Evolutionary conservation across 352 stramenopile genomes (phyloP).

Genomic region (Pythium phragmiticola): DNA sequence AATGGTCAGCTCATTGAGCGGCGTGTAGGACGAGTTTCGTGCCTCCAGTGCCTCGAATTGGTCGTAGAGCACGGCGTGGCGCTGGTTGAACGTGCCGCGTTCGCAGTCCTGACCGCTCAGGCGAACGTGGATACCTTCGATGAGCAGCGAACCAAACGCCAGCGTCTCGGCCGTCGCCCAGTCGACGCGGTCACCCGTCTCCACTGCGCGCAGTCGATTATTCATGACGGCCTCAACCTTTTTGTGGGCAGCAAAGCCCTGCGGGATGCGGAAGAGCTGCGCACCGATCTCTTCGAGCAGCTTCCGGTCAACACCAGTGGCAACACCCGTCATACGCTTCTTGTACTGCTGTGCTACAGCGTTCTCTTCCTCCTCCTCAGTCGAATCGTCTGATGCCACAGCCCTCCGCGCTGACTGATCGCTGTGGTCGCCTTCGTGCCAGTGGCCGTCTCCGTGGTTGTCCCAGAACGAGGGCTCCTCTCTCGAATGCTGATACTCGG

Average conservation of each 20-base stretch:
- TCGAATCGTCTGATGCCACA: background rate
- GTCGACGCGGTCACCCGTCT: slow-evolving; percentile 69
- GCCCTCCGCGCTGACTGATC: background rate
- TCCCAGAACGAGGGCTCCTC: slow-evolving; percentile 75
- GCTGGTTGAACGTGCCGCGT: slow-evolving; percentile 89
- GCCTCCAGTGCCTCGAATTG: slow-evolving; percentile 77
- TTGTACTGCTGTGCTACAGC: background rate
- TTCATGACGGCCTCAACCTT: slow-evolving; percentile 89
- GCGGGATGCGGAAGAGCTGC: slow-evolving; percentile 77
- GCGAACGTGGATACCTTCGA: slow-evolving; percentile 83
- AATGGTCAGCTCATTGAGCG: slow-evolving; percentile 87
- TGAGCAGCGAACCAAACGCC: slow-evolving; percentile 78
- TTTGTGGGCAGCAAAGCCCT: slow-evolving; percentile 81
- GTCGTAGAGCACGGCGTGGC: slow-evolving; percentile 87
- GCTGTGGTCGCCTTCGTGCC: slow-evolving; percentile 36
- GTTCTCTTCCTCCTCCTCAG: background rate
- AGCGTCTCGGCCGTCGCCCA: slow-evolving; percentile 89
- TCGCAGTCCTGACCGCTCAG: slow-evolving; percentile 89
- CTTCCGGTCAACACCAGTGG: slow-evolving; percentile 70
- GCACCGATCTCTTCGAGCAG: slow-evolving; percentile 74
- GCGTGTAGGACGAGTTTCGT: slow-evolving; percentile 91
- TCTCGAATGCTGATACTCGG: slow-evolving; percentile 74
- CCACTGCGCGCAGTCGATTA: slow-evolving; percentile 72
- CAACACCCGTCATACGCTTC: slow-evolving; percentile 3
- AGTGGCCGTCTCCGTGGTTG: slow-evolving; percentile 63